Percentiles rank a stretch among this genome's conserved stretches.
These are phyloP conservation scores for Catharanthus roseus DNA, from an alignment of 257 asterid species.

Conservation along the genomic window DNA sequence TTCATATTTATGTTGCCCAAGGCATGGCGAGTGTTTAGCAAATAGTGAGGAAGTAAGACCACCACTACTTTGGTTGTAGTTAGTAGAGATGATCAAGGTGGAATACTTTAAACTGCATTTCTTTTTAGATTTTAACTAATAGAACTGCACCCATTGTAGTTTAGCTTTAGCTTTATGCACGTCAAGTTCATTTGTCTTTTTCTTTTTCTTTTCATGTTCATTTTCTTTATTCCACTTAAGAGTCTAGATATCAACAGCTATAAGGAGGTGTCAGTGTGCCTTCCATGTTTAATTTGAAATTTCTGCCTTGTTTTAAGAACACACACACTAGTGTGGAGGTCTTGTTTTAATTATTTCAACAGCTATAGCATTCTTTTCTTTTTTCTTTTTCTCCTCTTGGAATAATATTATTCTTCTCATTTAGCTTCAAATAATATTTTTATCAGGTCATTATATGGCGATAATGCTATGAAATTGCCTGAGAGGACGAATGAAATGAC, in stretches of 20 bases:
- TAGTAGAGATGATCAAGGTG: neutral
- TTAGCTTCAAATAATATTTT: too few relatives aligned
- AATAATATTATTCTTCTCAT: conserved; percentile 4
- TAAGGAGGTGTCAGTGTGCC: neutral
- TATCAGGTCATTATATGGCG: conserved; percentile 63
- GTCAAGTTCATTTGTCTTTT: neutral
- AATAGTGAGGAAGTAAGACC: neutral
- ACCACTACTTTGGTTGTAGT: neutral
- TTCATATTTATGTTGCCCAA: neutral
- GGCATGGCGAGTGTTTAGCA: neutral
- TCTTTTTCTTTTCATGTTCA: neutral
- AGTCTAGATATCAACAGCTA: neutral
- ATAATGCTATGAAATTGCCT: conserved; percentile 58
- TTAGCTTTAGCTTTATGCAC: neutral
- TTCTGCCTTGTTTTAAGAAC: neutral
- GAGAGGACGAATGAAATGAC: conserved; percentile 72
- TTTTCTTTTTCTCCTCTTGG: too few relatives aligned
- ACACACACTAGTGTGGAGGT: neutral
- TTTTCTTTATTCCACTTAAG: conserved; percentile 3
- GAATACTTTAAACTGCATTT: neutral
- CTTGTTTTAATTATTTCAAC: neutral
- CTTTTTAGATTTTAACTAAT: neutral
- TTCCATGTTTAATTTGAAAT: neutral
- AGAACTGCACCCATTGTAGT: neutral
- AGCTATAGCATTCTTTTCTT: neutral